Evolutionary conservation across 108 stramenopile species (phyloP).

Genomic region (Aurantiochytrium sp.): DNA sequence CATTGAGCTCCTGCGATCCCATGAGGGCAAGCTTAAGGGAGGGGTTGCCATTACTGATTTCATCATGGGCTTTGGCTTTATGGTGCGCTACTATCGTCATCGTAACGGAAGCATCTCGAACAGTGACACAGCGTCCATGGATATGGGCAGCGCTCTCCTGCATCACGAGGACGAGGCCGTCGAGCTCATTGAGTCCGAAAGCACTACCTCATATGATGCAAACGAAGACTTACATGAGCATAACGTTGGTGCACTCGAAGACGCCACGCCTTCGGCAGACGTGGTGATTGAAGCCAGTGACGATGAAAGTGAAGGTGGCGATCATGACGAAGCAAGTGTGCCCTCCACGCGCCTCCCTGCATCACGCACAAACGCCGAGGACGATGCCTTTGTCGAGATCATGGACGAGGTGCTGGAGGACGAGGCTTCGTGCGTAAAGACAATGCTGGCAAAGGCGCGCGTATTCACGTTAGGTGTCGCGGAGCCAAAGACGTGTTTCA

Average conservation of each 20-base stretch:
- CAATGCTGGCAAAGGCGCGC: background rate
- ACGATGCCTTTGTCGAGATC: too few relatives aligned
- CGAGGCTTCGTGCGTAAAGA: background rate
- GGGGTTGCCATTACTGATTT: background rate
- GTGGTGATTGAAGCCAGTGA: too few relatives aligned
- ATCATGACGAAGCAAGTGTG: too few relatives aligned
- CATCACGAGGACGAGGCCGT: background rate
- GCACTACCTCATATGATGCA: background rate
- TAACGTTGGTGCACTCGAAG: background rate
- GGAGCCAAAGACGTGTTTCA: background rate
- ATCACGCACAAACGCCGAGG: too few relatives aligned
- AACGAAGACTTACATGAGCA: background rate
- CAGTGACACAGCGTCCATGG: background rate
- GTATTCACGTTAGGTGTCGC: background rate
- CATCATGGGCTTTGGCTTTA: background rate
- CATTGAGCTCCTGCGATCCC: background rate
- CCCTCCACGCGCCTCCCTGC: too few relatives aligned
- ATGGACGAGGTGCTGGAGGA: too few relatives aligned
- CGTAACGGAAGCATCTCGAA: background rate
- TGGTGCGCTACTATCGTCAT: background rate
- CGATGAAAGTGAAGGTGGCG: too few relatives aligned
- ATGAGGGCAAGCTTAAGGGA: background rate
- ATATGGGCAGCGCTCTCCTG: background rate
- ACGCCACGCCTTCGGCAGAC: background rate
- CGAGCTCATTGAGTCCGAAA: background rate